Evolutionary conservation across 208 protist genomes (phyloP).

Genomic region (Leishmania amazonensis): DNA sequence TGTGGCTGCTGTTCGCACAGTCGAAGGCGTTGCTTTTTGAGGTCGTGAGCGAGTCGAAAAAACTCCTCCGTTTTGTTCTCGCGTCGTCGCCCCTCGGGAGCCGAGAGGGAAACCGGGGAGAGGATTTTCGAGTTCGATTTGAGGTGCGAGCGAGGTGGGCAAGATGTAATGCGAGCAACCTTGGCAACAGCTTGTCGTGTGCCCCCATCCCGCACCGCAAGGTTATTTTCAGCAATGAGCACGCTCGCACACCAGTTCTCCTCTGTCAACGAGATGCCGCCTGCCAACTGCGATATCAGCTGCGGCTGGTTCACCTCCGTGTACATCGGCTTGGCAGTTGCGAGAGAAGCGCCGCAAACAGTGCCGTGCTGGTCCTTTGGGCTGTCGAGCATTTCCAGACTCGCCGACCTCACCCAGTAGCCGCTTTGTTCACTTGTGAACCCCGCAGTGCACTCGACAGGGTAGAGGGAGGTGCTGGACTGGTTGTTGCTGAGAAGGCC

Average conservation of each 20-base stretch:
- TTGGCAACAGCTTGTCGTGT: neutral
- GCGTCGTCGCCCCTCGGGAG: neutral
- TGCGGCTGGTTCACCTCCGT: neutral
- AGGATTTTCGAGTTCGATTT: neutral
- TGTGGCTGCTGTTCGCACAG: neutral
- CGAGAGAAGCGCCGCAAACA: neutral
- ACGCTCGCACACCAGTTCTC: neutral
- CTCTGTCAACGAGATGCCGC: neutral
- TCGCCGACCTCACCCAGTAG: neutral
- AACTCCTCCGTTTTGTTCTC: conserved; percentile 18
- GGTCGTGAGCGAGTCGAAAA: conserved; percentile 17
- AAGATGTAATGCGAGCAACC: neutral
- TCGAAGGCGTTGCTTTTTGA: neutral
- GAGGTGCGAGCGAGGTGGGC: neutral
- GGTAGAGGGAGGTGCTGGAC: neutral
- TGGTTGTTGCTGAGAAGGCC: neutral
- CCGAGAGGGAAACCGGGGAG: neutral
- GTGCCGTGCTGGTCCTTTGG: neutral
- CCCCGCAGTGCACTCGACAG: neutral
- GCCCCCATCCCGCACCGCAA: neutral
- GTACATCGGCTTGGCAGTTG: neutral
- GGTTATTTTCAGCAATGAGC: neutral
- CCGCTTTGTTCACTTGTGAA: neutral
- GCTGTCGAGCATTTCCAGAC: neutral
- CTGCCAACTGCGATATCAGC: neutral